These are phyloP conservation scores for Cryptosporidium meleagridis DNA, from an alignment of 169 alveolate genomes.

Conservation along the genomic window DNA sequence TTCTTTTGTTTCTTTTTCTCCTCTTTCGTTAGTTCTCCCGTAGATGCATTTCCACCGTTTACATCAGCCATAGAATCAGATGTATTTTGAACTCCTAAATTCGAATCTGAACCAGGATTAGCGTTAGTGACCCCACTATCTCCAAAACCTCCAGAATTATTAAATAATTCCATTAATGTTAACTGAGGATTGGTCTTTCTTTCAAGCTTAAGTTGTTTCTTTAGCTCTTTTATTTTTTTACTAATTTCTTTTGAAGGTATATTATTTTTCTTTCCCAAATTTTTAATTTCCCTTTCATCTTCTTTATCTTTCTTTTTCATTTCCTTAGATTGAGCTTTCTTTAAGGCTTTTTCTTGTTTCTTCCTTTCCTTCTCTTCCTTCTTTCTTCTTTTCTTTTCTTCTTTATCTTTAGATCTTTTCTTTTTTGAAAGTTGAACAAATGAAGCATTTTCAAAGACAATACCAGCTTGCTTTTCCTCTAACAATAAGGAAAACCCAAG, in stretches of 20 bases:
- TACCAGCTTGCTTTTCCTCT: not conserved
- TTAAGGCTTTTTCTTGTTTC: conserved; percentile 1
- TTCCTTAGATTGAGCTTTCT: not conserved
- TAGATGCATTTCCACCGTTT: not conserved
- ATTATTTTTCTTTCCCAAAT: not conserved
- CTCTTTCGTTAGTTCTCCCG: not conserved
- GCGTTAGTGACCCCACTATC: not conserved
- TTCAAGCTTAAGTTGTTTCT: not conserved
- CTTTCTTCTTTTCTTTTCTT: conserved; percentile 9
- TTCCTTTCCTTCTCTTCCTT: conserved; percentile 37
- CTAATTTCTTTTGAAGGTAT: not conserved
- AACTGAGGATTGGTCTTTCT: not conserved
- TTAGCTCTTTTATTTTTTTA: not conserved
- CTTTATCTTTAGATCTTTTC: not conserved
- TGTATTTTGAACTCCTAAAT: too few relatives aligned
- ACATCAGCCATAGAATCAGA: not conserved
- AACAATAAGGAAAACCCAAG: not conserved
- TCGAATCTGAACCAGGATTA: not conserved
- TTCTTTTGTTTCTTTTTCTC: conserved; percentile 53
- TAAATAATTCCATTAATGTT: conserved; percentile 14
- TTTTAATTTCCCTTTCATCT: conserved; percentile 39
- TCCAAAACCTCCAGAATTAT: conserved; percentile 24
- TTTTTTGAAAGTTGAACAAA: not conserved
- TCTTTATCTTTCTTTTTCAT: not conserved
- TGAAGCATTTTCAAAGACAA: not conserved